phyloP scores from a whole-genome alignment of 75 land plant genomes.

The Cryptomeria japonica region DNA sequence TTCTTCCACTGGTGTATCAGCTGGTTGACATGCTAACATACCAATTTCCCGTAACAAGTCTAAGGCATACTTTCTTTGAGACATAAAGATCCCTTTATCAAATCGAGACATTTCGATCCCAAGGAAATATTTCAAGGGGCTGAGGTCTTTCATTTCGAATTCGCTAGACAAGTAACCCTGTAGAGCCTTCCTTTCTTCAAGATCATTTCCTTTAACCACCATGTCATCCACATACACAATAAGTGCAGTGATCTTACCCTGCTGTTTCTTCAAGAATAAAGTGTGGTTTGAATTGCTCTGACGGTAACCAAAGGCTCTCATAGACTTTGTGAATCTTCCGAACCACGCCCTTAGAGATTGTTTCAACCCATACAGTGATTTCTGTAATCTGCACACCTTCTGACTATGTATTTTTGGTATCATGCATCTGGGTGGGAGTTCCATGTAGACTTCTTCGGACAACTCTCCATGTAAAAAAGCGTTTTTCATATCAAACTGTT shows the following conservation, averaged over 20 bases:
- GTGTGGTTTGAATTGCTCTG: slow-evolving; percentile 10
- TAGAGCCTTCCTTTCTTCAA: slow-evolving; percentile 2
- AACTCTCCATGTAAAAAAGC: slow-evolving; percentile 16
- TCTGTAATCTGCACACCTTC: slow-evolving; percentile 19
- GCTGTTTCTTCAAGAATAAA: slow-evolving; percentile 11
- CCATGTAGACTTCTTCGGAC: slow-evolving; percentile 14
- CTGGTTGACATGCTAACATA: slow-evolving; percentile 2
- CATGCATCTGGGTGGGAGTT: not conserved
- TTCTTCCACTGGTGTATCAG: slow-evolving; percentile 20
- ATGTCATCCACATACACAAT: slow-evolving; percentile 32
- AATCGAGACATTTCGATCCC: slow-evolving; percentile 17
- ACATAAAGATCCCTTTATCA: slow-evolving; percentile 21
- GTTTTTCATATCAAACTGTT: slow-evolving; percentile 13
- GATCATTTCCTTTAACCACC: slow-evolving; percentile 22
- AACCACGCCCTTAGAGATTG: slow-evolving; percentile 22
- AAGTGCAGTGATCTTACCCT: slow-evolving; percentile 1
- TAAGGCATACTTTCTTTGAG: slow-evolving; percentile 23
- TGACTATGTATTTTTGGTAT: not conserved
- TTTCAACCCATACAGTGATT: slow-evolving; percentile 26
- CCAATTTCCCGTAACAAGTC: slow-evolving; percentile 17
- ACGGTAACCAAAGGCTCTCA: not conserved
- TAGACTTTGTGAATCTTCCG: not conserved
- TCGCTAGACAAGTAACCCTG: not conserved
- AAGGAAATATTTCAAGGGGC: not conserved
- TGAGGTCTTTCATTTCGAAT: slow-evolving; percentile 11